phyloP scores from a whole-genome alignment of 2,329 filamentous ascomycete genomes.

The Trichoderma afroharzianum region DNA sequence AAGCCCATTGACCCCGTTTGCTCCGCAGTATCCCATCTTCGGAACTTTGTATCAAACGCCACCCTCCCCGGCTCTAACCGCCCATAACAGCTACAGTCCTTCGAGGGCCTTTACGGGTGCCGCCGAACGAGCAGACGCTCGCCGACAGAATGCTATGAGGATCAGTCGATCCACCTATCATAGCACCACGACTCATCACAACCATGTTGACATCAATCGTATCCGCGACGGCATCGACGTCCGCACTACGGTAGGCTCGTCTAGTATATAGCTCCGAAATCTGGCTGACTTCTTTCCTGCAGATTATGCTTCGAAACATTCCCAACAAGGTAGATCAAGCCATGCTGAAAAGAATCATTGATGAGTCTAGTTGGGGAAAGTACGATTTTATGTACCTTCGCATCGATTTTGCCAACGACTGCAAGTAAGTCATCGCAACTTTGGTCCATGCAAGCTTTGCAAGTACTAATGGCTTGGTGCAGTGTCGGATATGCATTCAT shows the following conservation, averaged over 20 bases:
- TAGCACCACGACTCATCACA: slow-evolving; percentile 52
- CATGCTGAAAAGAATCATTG: slow-evolving; percentile 74
- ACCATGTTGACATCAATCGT: slow-evolving; percentile 58
- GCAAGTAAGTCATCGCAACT: slow-evolving; percentile 60
- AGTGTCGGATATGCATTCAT: slow-evolving; percentile 97
- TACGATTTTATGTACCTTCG: slow-evolving; percentile 96
- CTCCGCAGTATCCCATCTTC: slow-evolving; percentile 31
- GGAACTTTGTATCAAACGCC: slow-evolving; percentile 31
- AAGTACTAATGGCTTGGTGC: slow-evolving; percentile 11
- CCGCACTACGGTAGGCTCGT: slow-evolving; percentile 62
- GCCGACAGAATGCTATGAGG: slow-evolving; percentile 48
- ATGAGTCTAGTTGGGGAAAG: slow-evolving; percentile 72
- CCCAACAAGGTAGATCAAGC: slow-evolving; percentile 82
- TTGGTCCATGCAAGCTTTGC: not conserved
- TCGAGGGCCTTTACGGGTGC: slow-evolving; percentile 36
- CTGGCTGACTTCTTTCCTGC: slow-evolving; percentile 16
- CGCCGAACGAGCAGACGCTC: slow-evolving; percentile 37
- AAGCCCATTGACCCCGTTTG: slow-evolving; percentile 29
- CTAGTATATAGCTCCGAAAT: not conserved
- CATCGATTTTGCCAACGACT: slow-evolving; percentile 81
- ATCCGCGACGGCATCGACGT: slow-evolving; percentile 67
- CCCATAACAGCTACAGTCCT: slow-evolving; percentile 38
- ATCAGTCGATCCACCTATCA: slow-evolving; percentile 45
- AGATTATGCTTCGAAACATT: slow-evolving; percentile 95
- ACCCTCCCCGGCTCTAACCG: slow-evolving; percentile 33